Base-by-base conservation (phyloP, 1,284 basidiomycete genomes). In the Rhodotorula sp. region DNA sequence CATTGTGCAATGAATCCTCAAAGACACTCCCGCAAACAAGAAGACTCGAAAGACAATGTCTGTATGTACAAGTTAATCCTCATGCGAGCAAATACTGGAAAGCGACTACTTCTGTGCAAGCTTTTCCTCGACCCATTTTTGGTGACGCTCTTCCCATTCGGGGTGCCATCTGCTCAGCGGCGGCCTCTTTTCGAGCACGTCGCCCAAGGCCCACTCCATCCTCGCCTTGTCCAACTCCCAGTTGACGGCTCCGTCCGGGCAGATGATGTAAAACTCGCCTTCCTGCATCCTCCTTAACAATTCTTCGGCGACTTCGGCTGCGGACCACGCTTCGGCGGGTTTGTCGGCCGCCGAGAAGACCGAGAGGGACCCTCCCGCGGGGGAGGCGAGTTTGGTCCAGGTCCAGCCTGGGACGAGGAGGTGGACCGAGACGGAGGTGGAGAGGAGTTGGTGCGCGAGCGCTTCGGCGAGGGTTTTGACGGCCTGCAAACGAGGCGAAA, bases 371-470 rank as follows among this genome's bases (percentile, higher is more conserved):
- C 42, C 42, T 18, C 15, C n/a, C n/a, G 69, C 69, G 2, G 68
- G 59, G 24, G 62, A 64, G 26, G 70, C 71, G 18, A 78, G 70
- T 63, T 77, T 77, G 15, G 72, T 76, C 54, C 62, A 74, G 42
- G 75, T 76, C 63, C 71, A 78, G 24, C 77, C 77, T 22, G 77
- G 76, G 24, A 78, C 68, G 46, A 78, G 72, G 33, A 78, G 67
- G 63, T 75, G 72, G 29, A 73, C 75, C 14, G 72, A 57, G 29
- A 76, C 68, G 2, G 56, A 44, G 6, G 74, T 73, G 10, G 62
- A 37, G 42, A 69, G 66, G 55, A 75, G 74, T 18, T 60, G 26
- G 60, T 75, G 74, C 2, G 74, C 62, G 57, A 75, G 69, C 5
- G 45, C 30, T n/a, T 75, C 74, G 61, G 74, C 55, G 45, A 73